Conservation (phyloP, 805 yeast genomes). For the Tetrapisispora pingtungensis region DNA sequence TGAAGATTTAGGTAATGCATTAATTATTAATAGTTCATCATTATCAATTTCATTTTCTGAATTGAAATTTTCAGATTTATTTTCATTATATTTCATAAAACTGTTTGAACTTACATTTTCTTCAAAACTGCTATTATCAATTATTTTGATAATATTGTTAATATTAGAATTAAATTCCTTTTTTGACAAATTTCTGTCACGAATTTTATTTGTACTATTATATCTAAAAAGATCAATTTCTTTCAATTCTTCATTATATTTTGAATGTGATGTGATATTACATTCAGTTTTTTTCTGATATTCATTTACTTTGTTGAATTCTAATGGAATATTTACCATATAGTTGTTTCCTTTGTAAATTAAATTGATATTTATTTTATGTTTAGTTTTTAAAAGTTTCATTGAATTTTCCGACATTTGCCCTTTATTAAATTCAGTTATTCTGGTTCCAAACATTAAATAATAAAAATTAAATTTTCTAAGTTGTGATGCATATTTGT, state of each 20-base stretch:
- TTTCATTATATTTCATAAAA: not conserved
- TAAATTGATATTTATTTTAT: not conserved
- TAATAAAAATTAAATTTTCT: slow-evolving; percentile 1
- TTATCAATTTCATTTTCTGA: not conserved
- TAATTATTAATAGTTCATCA: not conserved
- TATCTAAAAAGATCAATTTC: no score
- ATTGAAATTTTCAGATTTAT: not conserved
- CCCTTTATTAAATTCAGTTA: no score
- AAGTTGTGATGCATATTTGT: not conserved
- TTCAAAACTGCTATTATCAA: not conserved
- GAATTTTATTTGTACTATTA: no score
- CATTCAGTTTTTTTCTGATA: not conserved
- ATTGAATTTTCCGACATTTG: not conserved
- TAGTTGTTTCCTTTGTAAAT: not conserved
- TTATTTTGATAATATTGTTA: not conserved
- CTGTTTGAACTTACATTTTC: not conserved
- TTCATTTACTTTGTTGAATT: not conserved
- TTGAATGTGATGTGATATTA: not conserved
- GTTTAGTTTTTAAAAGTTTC: not conserved
- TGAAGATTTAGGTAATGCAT: not conserved
- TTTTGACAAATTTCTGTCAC: not conserved
- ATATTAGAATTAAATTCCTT: not conserved
- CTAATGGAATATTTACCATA: not conserved
- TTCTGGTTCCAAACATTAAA: not conserved
- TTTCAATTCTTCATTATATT: no score